phyloP scores from a whole-genome alignment of 2,329 filamentous ascomycete genomes.

The Nakataea oryzae region DNA sequence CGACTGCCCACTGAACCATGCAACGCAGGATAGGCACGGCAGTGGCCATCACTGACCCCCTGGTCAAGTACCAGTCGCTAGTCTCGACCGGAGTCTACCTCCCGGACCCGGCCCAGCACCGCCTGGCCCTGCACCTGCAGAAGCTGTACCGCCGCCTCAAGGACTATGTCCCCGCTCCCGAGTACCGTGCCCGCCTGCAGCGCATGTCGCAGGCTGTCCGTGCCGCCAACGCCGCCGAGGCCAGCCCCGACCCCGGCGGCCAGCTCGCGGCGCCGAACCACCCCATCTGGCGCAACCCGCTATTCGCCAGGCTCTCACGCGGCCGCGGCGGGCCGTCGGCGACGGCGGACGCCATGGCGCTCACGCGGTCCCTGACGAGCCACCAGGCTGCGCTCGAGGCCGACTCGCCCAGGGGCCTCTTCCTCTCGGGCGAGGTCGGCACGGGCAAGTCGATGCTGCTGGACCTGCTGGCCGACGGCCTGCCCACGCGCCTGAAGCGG shows the following conservation, averaged over 20 bases:
- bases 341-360: slow-evolving; percentile 45
- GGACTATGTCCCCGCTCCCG: slow-evolving; percentile 63
- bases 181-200: slow-evolving; percentile 57
- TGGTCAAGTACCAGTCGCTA: slow-evolving; percentile 66
- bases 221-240: slow-evolving; percentile 17
- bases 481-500: slow-evolving; percentile 63
- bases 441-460: slow-evolving; percentile 81
- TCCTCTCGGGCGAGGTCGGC: slow-evolving; percentile 73
- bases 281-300: slow-evolving; percentile 46
- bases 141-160: slow-evolving; percentile 67
- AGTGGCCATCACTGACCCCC: slow-evolving; percentile 57
- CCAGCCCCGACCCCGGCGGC: slow-evolving; percentile 19
- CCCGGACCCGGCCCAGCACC: slow-evolving; percentile 62
- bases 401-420: slow-evolving; percentile 62
- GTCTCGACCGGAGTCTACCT: slow-evolving; percentile 55
- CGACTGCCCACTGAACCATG: background rate
- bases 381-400: slow-evolving; percentile 63
- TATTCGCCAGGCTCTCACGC: slow-evolving; percentile 49
- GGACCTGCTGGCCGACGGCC: slow-evolving; percentile 66
- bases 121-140: slow-evolving; percentile 64
- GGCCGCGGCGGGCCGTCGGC: background rate
- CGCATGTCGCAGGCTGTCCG: slow-evolving; percentile 43
- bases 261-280: slow-evolving; percentile 40
- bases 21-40: slow-evolving; percentile 19
- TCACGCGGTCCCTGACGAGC: slow-evolving; percentile 58